Conservation (phyloP, 306 rosid genomes). For the Cotoneaster glaucophyllus region DNA sequence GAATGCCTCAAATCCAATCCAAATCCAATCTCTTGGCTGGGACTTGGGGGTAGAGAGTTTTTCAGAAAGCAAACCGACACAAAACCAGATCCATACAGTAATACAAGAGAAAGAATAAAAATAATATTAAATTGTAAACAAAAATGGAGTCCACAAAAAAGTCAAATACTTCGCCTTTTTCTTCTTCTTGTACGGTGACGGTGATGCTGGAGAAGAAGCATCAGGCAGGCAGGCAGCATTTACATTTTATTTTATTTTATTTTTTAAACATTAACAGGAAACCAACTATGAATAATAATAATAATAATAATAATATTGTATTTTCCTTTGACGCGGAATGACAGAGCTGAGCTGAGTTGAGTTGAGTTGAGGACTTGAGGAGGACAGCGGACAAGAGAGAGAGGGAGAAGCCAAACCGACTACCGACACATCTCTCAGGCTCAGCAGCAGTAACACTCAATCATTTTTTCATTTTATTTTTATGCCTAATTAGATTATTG, state of each 20-base stretch:
- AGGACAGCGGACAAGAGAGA: not conserved
- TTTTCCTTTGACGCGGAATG: not conserved
- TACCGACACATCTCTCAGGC: conserved; percentile 7
- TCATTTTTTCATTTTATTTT: no score
- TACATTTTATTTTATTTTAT: no score
- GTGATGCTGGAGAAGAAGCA: not conserved
- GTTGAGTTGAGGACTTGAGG: not conserved
- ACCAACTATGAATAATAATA: no score
- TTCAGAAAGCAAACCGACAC: not conserved
- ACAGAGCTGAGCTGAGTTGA: not conserved
- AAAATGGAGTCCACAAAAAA: not conserved
- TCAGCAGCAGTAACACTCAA: no score
- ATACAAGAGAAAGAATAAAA: not conserved
- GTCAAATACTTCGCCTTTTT: not conserved
- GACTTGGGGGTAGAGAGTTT: not conserved
- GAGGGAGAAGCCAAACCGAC: not conserved
- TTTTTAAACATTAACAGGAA: no score
- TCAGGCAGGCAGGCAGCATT: not conserved
- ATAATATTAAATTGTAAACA: not conserved
- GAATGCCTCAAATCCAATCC: not conserved
- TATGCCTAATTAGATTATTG: no score
- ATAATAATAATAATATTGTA: no score
- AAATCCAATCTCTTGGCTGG: not conserved
- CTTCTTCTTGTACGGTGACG: not conserved
- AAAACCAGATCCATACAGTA: conserved; percentile 6